phyloP scores from a whole-genome alignment of 768 basidiomycete genomes.

The Suillus discolor region DNA sequence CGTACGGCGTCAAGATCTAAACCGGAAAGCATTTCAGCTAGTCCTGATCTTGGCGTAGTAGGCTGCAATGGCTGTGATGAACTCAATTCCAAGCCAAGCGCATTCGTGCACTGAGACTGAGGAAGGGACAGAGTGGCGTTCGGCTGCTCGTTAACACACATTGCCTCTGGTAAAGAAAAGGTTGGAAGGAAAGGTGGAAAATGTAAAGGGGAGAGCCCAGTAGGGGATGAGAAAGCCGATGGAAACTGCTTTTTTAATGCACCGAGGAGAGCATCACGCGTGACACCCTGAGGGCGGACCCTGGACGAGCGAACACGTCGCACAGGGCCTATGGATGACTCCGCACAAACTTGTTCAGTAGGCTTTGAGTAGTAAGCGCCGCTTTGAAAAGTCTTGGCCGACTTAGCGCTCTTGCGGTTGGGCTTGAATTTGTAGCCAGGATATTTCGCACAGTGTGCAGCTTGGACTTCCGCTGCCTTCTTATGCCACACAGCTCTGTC shows the following conservation, averaged over 20 bases:
- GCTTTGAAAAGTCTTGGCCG: slow-evolving; percentile 21
- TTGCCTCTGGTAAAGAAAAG: slow-evolving; percentile 13
- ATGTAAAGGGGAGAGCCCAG: slow-evolving; percentile 17
- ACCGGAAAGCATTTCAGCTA: slow-evolving; percentile 23
- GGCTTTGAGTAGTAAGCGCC: slow-evolving; percentile 25
- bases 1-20: slow-evolving; percentile 33
- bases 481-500: slow-evolving; percentile 40
- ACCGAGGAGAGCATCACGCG: slow-evolving; percentile 18
- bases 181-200: slow-evolving; percentile 21
- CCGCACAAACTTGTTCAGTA: slow-evolving; percentile 38
- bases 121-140: slow-evolving; percentile 17
- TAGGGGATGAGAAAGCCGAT: slow-evolving; percentile 9
- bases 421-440: slow-evolving; percentile 33
- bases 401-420: slow-evolving; percentile 22
- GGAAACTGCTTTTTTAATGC: slow-evolving; percentile 10
- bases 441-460: slow-evolving; percentile 31
- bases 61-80: slow-evolving; percentile 26
- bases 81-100: slow-evolving; percentile 14
- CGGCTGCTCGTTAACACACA: background rate
- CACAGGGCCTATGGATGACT: slow-evolving; percentile 38
- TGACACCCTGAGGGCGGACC: slow-evolving; percentile 19
- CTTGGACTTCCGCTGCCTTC: slow-evolving; percentile 29
- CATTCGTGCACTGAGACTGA: slow-evolving; percentile 12
- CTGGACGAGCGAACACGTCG: slow-evolving; percentile 35
- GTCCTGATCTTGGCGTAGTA: slow-evolving; percentile 21